Percentiles rank a stretch among this genome's conserved stretches.
These are phyloP conservation scores for Fraxinus floribunda DNA, from an alignment of 305 asterid genomes.

Conservation along the genomic window DNA sequence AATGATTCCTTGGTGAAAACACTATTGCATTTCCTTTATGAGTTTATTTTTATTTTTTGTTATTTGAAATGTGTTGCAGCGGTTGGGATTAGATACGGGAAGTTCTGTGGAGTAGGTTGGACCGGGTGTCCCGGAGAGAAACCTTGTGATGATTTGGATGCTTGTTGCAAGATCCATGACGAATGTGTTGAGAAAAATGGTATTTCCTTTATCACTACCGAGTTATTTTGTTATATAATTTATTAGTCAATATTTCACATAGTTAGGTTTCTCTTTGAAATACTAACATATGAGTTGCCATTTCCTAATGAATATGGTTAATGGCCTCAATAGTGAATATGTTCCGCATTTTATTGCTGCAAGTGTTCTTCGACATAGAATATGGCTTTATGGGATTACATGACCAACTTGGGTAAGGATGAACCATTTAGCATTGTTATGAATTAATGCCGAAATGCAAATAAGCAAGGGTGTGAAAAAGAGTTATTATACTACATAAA, in stretches of 20 bases:
- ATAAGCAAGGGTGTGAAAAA: background rate
- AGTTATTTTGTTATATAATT: background rate
- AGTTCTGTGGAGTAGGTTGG: conserved; percentile 96
- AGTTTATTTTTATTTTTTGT: background rate
- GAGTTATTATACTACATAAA: background rate
- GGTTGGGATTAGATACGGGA: conserved; percentile 77
- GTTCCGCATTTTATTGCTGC: background rate
- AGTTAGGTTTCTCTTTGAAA: background rate
- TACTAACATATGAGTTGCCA: background rate
- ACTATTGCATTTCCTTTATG: background rate
- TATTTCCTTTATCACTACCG: conserved; percentile 18
- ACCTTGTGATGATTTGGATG: conserved; percentile 94
- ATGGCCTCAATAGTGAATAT: background rate
- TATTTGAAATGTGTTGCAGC: conserved; percentile 36
- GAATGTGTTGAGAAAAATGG: conserved; percentile 79
- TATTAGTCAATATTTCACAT: background rate
- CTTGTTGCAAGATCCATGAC: conserved; percentile 87
- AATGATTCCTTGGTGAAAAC: background rate
- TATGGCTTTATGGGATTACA: background rate
- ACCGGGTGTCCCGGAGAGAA: conserved; percentile 89
- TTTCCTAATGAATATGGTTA: background rate
- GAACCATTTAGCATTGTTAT: background rate
- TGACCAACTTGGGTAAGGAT: background rate
- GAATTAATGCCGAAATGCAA: background rate
- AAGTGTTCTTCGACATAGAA: background rate